phyloP scores from a whole-genome alignment of 2,329 filamentous ascomycete species.

The Teratosphaeria zuluensis region DNA sequence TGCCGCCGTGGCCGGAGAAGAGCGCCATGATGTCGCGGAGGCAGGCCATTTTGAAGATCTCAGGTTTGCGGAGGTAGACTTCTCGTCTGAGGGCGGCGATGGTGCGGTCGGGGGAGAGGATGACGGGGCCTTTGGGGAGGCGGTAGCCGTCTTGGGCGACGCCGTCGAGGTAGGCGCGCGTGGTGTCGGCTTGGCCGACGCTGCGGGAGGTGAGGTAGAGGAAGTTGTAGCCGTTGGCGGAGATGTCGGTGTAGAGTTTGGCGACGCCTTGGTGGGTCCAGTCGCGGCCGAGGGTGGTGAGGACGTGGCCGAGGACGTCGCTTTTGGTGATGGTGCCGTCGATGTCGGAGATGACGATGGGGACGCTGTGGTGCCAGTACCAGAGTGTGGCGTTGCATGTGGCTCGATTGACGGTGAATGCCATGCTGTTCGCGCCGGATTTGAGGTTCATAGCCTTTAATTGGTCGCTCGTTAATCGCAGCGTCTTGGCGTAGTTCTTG shows the following conservation, averaged over 20 bases:
- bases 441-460: conserved; percentile 76
- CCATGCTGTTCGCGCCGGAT: conserved; percentile 82
- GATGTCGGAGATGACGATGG: conserved; percentile 96
- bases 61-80: conserved; percentile 88
- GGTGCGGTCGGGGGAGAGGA: conserved; percentile 87
- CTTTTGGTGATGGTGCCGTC: conserved; percentile 95
- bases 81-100: conserved; percentile 88
- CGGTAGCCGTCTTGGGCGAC: conserved; percentile 80
- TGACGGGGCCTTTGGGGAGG: conserved; percentile 82
- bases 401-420: conserved; percentile 90
- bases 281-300: conserved; percentile 94
- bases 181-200: conserved; percentile 86
- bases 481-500: conserved; percentile 90
- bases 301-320: conserved; percentile 59
- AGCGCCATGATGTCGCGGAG: conserved; percentile 85
- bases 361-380: conserved; percentile 81
- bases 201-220: conserved; percentile 94
- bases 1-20: conserved; percentile 45
- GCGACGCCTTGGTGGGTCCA: conserved; percentile 97
- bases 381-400: conserved; percentile 91
- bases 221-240: conserved; percentile 93
- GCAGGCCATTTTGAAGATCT: conserved; percentile 99
- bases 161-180: conserved; percentile 78
- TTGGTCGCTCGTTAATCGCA: conserved; percentile 90
- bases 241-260: conserved; percentile 93